Percentiles rank a stretch among this genome's conserved stretches.
Conservation (phyloP, 1,284 basidiomycete species). For the Ceratobasidium papillatum region DNA sequence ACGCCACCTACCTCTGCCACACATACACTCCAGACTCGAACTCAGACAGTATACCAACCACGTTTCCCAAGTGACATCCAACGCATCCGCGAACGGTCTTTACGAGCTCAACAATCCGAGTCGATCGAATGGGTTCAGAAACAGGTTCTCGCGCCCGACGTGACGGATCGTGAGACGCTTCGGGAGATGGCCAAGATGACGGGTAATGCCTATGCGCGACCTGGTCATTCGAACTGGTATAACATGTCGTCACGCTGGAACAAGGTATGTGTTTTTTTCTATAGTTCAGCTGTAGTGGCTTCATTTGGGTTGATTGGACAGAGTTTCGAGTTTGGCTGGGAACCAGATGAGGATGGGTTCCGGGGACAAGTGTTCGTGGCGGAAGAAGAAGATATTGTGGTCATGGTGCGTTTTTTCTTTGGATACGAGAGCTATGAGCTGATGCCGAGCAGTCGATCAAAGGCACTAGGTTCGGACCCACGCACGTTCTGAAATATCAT, state of each 20-base stretch:
- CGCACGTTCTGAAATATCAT: not conserved
- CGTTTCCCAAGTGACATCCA: conserved; percentile 62
- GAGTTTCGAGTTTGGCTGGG: conserved; percentile 94
- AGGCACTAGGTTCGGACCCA: conserved; percentile 26
- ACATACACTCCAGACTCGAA: conserved; percentile 51
- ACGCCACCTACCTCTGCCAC: not conserved
- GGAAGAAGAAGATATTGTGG: conserved; percentile 80
- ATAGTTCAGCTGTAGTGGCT: not conserved
- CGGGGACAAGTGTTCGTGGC: conserved; percentile 90
- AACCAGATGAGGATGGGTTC: conserved; percentile 74
- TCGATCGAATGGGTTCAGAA: conserved; percentile 42
- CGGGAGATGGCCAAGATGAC: conserved; percentile 89
- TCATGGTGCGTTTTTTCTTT: conserved; percentile 59
- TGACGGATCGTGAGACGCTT: conserved; percentile 83
- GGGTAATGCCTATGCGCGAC: conserved; percentile 85
- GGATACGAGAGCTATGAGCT: not conserved
- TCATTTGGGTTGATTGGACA: conserved; percentile 49
- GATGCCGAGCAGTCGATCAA: conserved; percentile 35
- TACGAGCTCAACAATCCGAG: conserved; percentile 55
- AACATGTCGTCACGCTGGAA: conserved; percentile 81
- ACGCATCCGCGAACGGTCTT: conserved; percentile 62
- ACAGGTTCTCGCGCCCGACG: conserved; percentile 68
- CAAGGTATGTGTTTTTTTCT: conserved; percentile 62
- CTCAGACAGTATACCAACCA: conserved; percentile 69
- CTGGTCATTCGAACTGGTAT: conserved; percentile 78